A percentile compares a stretch with the other conserved stretches of the same genome.
phyloP scores from a whole-genome alignment of 768 basidiomycete genomes.

The Galerina marginata region DNA sequence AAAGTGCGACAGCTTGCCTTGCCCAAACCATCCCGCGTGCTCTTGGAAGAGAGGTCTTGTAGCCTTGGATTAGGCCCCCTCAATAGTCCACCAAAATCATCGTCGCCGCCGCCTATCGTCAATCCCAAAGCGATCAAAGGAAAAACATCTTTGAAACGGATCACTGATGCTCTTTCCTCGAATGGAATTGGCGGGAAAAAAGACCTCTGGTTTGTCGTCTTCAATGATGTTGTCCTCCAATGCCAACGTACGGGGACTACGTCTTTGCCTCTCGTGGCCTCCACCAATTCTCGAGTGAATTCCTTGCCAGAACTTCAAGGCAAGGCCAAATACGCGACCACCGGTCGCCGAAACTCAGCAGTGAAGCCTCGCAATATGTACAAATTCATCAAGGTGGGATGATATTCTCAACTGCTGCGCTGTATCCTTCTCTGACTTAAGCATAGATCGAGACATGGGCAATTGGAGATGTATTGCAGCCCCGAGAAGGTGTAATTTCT shows the following conservation, averaged over 20 bases:
- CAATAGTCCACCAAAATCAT: slow-evolving; percentile 37
- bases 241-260: slow-evolving; percentile 93
- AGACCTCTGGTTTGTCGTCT: slow-evolving; percentile 93
- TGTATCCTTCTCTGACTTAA: slow-evolving; percentile 7
- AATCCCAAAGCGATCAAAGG: slow-evolving; percentile 71
- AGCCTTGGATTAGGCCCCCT: slow-evolving; percentile 40
- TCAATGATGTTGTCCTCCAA: slow-evolving; percentile 93
- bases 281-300: slow-evolving; percentile 69
- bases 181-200: slow-evolving; percentile 70
- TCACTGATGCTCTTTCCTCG: slow-evolving; percentile 85
- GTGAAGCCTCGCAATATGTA: slow-evolving; percentile 91
- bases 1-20: slow-evolving; percentile 91
- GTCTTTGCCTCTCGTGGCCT: slow-evolving; percentile 74
- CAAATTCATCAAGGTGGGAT: slow-evolving; percentile 82
- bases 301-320: slow-evolving; percentile 86
- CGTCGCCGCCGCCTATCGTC: slow-evolving; percentile 46
- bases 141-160: slow-evolving; percentile 85
- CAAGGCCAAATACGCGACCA: slow-evolving; percentile 83
- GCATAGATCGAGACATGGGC: slow-evolving; percentile 85
- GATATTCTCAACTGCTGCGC: background rate
- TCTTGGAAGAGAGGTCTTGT: slow-evolving; percentile 80
- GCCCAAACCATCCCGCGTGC: slow-evolving; percentile 86
- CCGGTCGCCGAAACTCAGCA: slow-evolving; percentile 75
- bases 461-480: slow-evolving; percentile 77
- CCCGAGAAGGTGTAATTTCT: slow-evolving; percentile 79